A percentile compares a stretch with the other conserved stretches of the same genome.
phyloP scores from a whole-genome alignment of 2,329 filamentous ascomycete genomes.

The Clarireedia hainanense region DNA sequence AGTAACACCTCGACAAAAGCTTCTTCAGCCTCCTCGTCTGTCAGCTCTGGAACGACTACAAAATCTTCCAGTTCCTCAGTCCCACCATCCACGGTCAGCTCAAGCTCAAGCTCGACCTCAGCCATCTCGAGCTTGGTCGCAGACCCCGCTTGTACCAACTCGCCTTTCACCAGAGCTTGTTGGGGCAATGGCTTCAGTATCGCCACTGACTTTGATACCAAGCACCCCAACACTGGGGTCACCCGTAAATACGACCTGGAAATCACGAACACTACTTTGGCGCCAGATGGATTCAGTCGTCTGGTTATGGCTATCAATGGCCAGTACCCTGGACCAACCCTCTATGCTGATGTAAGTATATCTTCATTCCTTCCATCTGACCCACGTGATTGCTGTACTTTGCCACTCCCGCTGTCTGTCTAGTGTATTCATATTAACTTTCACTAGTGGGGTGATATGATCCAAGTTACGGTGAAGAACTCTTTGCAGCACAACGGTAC shows the following conservation, averaged over 20 bases:
- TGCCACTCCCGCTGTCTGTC: too few species aligned
- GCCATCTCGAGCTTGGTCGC: constrained; percentile 7
- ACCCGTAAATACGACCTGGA: constrained; percentile 24
- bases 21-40: not conserved
- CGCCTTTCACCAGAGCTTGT: constrained; percentile 26
- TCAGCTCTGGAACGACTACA: not conserved
- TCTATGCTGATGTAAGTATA: constrained; percentile 17
- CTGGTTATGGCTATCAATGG: constrained; percentile 42
- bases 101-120: not conserved
- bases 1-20: not conserved
- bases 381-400: not conserved
- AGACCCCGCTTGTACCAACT: constrained; percentile 22
- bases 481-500: constrained; percentile 30
- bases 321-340: constrained; percentile 26
- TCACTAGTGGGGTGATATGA: constrained; percentile 25
- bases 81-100: not conserved
- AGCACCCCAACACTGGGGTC: constrained; percentile 29
- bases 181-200: constrained; percentile 28
- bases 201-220: constrained; percentile 26
- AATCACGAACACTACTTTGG: constrained; percentile 21
- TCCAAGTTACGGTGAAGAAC: constrained; percentile 23
- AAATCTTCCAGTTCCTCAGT: not conserved
- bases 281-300: constrained; percentile 33
- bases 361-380: not conserved
- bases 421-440: not conserved